phyloP scores from a whole-genome alignment of 208 protist genomes.

The Trypanosoma theileri region DNA sequence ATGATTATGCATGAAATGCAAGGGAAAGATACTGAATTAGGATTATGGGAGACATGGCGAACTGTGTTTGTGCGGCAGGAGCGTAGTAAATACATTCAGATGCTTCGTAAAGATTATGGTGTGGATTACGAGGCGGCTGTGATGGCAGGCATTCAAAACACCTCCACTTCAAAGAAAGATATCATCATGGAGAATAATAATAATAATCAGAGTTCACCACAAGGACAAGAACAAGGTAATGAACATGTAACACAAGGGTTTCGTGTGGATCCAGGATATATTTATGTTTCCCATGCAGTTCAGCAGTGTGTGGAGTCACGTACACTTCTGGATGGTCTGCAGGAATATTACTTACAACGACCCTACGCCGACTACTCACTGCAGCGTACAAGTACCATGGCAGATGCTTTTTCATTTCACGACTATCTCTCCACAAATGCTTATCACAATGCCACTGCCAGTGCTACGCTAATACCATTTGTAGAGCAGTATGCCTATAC shows the following conservation, averaged over 20 bases:
- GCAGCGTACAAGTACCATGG: conserved; percentile 37
- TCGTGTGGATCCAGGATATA: conserved; percentile 70
- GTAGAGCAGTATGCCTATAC: conserved; percentile 51
- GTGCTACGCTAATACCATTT: conserved; percentile 35
- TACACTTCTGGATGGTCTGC: conserved; percentile 65
- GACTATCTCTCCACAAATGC: conserved; percentile 44
- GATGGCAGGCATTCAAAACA: conserved; percentile 2
- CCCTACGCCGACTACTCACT: conserved; percentile 76
- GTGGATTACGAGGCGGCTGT: conserved; percentile 59
- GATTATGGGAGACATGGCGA: conserved; percentile 47
- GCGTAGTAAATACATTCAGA: conserved; percentile 55
- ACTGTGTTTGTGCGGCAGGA: conserved; percentile 49
- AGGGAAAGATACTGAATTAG: conserved; percentile 53
- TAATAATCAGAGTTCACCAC: background rate
- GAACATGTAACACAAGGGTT: conserved; percentile 45
- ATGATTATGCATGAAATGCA: conserved; percentile 61
- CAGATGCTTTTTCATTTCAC: conserved; percentile 54
- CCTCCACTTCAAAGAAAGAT: background rate
- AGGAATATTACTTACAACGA: conserved; percentile 69
- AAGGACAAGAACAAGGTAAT: background rate
- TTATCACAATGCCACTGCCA: conserved; percentile 32
- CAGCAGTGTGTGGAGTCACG: conserved; percentile 26
- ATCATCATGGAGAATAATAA: background rate
- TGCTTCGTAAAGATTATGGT: conserved; percentile 60
- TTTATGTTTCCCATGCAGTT: conserved; percentile 56